Conservation (phyloP, 2,329 filamentous ascomycete genomes). For the Cercospora zeina region DNA sequence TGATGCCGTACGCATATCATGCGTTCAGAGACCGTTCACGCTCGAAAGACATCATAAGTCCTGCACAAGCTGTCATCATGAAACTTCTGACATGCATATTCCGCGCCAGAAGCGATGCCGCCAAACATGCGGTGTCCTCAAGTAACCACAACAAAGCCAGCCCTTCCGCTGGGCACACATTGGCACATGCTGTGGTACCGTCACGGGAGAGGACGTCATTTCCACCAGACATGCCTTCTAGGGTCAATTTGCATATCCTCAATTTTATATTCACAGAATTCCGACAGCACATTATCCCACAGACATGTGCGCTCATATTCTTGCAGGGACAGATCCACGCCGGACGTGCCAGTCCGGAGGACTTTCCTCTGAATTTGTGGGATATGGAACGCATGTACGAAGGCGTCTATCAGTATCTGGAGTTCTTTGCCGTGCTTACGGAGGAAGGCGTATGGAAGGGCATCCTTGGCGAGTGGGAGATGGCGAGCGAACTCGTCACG, state of each 20-base stretch:
- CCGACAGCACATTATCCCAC: slow-evolving; percentile 86
- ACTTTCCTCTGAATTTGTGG: slow-evolving; percentile 94
- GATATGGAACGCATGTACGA: slow-evolving; percentile 98
- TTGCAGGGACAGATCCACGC: slow-evolving; percentile 86
- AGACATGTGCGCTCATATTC: slow-evolving; percentile 91
- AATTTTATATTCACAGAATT: slow-evolving; percentile 94
- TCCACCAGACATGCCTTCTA: slow-evolving; percentile 38
- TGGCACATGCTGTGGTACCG: slow-evolving; percentile 18
- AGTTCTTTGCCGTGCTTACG: slow-evolving; percentile 86
- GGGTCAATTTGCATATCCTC: slow-evolving; percentile 66
- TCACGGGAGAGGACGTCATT: slow-evolving; percentile 6
- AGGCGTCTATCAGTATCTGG: slow-evolving; percentile 88
- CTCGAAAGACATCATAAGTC: slow-evolving; percentile 93
- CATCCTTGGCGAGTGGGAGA: slow-evolving; percentile 88
- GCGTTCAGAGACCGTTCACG: slow-evolving; percentile 70
- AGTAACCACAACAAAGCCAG: slow-evolving; percentile 25
- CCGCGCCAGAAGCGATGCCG: slow-evolving; percentile 57
- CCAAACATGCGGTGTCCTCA: slow-evolving; percentile 32
- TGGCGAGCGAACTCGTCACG: slow-evolving; percentile 83
- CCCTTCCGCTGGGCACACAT: slow-evolving; percentile 16
- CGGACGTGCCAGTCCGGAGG: slow-evolving; percentile 71
- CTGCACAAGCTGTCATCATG: slow-evolving; percentile 88
- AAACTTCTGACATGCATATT: slow-evolving; percentile 90
- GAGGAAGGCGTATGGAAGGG: slow-evolving; percentile 81
- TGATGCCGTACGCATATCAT: slow-evolving; percentile 90